These are phyloP conservation scores for Podaxis sp. DNA, from an alignment of 768 basidiomycete species.

Conservation along the genomic window DNA sequence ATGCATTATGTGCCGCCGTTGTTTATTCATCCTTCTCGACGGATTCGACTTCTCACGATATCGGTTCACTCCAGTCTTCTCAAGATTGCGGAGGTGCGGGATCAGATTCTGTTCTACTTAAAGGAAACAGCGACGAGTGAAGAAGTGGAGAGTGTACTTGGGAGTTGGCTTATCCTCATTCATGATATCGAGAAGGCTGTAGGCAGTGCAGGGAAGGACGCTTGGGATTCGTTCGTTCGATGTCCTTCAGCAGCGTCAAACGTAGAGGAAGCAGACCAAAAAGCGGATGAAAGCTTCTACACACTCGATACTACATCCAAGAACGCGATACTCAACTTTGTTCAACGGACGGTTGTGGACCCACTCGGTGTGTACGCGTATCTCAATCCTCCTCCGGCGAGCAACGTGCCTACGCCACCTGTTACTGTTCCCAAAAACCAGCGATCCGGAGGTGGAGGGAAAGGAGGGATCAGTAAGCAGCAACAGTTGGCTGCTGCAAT, in stretches of 20 bases:
- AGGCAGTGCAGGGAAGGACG: conserved; percentile 43
- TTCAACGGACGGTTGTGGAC: conserved; percentile 56
- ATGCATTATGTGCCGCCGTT: conserved; percentile 85
- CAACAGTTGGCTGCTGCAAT: conserved; percentile 25
- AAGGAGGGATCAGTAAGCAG: conserved; percentile 27
- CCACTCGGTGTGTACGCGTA: conserved; percentile 57
- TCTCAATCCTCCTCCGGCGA: conserved; percentile 64
- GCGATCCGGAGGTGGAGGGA: conserved; percentile 16
- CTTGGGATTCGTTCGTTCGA: conserved; percentile 48
- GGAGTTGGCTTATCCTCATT: conserved; percentile 71
- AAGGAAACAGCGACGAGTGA: conserved; percentile 45
- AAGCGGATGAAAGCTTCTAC: conserved; percentile 21
- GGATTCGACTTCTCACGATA: conserved; percentile 63
- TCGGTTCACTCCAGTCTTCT: conserved; percentile 67
- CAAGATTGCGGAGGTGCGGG: conserved; percentile 45
- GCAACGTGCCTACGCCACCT: conserved; percentile 29
- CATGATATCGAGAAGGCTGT: conserved; percentile 74
- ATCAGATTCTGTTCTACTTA: conserved; percentile 51
- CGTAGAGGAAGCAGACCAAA: conserved; percentile 10
- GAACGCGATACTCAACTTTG: conserved; percentile 46
- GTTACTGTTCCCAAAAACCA: conserved; percentile 30
- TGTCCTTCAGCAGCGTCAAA: conserved; percentile 17
- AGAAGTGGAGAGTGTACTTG: conserved; percentile 59
- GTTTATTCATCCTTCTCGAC: conserved; percentile 77
- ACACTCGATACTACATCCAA: conserved; percentile 32